Evolutionary conservation across 169 alveolate species (phyloP).

Genomic region (Plasmodium inui): DNA sequence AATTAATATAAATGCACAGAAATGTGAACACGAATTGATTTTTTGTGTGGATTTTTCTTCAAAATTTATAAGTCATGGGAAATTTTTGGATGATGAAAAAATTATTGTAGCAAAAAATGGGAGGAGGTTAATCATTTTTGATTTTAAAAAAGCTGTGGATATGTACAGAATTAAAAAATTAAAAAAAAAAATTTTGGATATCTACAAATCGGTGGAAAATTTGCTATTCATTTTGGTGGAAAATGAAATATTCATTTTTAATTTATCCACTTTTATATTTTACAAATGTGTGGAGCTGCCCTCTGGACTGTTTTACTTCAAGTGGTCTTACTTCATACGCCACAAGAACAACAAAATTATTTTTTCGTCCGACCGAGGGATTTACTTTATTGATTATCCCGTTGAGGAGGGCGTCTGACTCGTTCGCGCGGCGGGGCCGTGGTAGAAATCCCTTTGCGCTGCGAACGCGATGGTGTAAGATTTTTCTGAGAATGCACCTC

Average conservation of each 20-base stretch:
- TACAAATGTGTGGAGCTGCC: conserved; percentile 61
- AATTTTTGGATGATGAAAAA: conserved; percentile 76
- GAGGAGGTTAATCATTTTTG: conserved; percentile 68
- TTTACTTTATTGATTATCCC: conserved; percentile 63
- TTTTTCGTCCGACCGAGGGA: conserved; percentile 65
- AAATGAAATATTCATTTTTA: conserved; percentile 57
- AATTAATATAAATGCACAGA: conserved; percentile 26
- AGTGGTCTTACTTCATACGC: conserved; percentile 74
- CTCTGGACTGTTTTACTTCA: conserved; percentile 62
- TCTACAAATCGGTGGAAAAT: conserved; percentile 68
- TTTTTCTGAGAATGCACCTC: background rate
- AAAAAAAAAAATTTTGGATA: conserved; percentile 71
- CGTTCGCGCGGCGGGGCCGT: background rate
- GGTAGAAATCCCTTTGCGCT: no score
- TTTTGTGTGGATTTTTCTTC: conserved; percentile 77
- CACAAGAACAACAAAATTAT: conserved; percentile 66
- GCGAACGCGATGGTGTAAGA: background rate
- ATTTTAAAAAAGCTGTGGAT: conserved; percentile 76
- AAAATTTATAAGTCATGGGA: conserved; percentile 76
- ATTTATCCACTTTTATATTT: conserved; percentile 71
- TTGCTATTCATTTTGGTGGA: conserved; percentile 75
- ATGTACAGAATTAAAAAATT: conserved; percentile 76
- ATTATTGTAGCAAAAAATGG: conserved; percentile 77
- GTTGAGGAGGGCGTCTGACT: conserved; percentile 46
- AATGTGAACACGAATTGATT: conserved; percentile 73